Evolutionary conservation across 2,329 filamentous ascomycete genomes (phyloP), one percentile per base, ranked within the genome.

Genomic region (Aspergillus niger): DNA sequence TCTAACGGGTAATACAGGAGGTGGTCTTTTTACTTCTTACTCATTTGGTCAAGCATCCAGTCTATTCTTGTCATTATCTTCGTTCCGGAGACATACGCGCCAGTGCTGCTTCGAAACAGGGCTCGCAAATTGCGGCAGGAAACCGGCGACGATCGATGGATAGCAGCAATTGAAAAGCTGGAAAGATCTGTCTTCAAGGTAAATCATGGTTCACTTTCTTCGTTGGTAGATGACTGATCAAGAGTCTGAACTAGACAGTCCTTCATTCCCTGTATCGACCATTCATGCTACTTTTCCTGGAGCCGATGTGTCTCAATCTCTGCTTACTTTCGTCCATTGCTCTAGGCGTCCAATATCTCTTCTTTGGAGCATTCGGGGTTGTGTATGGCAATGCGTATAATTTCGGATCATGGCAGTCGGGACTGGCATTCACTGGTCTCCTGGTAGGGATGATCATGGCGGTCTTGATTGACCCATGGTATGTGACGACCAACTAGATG

Each of bases 51-150:
- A 4, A 84, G 81, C 17, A 74, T 80, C 3, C 77, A 91, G 68
- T 81, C 90, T 57, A 71, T 82, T 3, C 76, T 85, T 60, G 87
- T 96, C 59, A 70, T 87, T 28, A 72, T 91, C 30, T 81, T 92
- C 50, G 91, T 95, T 3, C 92, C 91, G 11, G 92, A 97, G 78
- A 96, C 92, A 1, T 96, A 93, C 74, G 90, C 81, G 62, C 82
- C 82, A 24, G 82, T 71, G 26, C 50, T 28, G 8, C 61, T 69
- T 50, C 51, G 69, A 44, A 13, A 13, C 7, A 94, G 93, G 73
- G 91, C 91, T 2, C 79, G 80, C 55, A 80, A 79, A 53, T 73
- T 91, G 30, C 86, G 92, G 55, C 84, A 86, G 70, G 85, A 89
- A 59, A 95, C 90, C 0, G 88, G 89, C 10, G 87, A 95, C 66